phyloP scores from a whole-genome alignment of 164 flowering plant species.

The Aristolochia contorta region DNA sequence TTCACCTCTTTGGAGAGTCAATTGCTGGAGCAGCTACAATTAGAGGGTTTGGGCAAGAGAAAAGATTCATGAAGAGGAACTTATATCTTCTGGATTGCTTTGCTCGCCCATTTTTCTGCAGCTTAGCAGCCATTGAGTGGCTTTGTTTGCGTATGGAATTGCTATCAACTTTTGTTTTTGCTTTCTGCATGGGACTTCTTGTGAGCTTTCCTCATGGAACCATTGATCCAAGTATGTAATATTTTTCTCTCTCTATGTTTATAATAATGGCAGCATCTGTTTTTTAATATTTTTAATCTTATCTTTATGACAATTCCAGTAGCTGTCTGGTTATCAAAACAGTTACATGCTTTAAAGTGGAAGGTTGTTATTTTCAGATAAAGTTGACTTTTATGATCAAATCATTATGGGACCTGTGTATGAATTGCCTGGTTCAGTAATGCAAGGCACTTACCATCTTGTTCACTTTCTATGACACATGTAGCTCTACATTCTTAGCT shows the following conservation, averaged over 20 bases:
- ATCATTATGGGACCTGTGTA: too few species aligned
- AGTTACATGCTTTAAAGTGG: too few species aligned
- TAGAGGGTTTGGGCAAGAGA: slow-evolving; percentile 96
- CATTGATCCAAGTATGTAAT: slow-evolving; percentile 88
- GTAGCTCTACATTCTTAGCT: too few species aligned
- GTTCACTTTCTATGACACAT: too few species aligned
- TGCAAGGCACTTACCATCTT: too few species aligned
- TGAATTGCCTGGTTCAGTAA: too few species aligned
- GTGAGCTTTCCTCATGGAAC: slow-evolving; percentile 93
- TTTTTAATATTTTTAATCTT: neutral
- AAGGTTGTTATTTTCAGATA: too few species aligned
- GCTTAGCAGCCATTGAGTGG: slow-evolving; percentile 97
- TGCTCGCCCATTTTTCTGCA: slow-evolving; percentile 96
- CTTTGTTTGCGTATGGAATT: slow-evolving; percentile 96
- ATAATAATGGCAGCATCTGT: neutral
- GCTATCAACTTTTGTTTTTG: slow-evolving; percentile 92
- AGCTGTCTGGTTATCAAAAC: too few species aligned
- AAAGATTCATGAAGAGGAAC: slow-evolving; percentile 91
- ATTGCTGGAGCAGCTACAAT: slow-evolving; percentile 98
- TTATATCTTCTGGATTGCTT: slow-evolving; percentile 91
- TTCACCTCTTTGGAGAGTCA: slow-evolving; percentile 93
- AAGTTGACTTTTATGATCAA: too few species aligned
- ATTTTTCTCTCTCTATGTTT: neutral
- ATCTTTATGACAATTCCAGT: too few species aligned
- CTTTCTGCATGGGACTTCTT: slow-evolving; percentile 91